Conservation (phyloP, 2,329 filamentous ascomycete genomes). For the Talaromyces pinophilus region DNA sequence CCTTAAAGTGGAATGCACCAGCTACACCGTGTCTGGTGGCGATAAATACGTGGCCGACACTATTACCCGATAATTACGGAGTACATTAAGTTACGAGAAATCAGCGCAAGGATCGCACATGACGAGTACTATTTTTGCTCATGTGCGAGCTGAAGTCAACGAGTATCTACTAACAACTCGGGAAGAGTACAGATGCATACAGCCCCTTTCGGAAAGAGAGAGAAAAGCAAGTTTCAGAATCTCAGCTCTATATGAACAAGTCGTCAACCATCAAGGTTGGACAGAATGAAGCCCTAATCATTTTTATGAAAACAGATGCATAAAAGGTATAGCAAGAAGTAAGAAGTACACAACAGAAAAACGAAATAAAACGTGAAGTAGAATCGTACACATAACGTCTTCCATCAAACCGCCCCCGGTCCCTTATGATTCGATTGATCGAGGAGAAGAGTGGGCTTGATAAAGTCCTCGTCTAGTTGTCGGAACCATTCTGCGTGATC, state of each 20-base stretch:
- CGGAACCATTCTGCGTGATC: constrained; percentile 89
- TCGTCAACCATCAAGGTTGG: constrained; percentile 8
- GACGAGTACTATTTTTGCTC: neutral
- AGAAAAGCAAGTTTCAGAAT: neutral
- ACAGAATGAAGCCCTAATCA: neutral
- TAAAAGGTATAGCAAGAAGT: constrained; percentile 8
- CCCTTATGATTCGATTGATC: constrained; percentile 61
- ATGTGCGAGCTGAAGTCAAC: neutral
- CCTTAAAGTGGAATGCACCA: neutral
- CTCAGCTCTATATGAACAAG: constrained; percentile 10
- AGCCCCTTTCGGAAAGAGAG: neutral
- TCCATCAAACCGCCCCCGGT: constrained; percentile 27
- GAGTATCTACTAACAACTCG: neutral
- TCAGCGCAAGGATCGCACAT: neutral
- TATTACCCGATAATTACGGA: neutral
- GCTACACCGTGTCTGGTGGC: neutral
- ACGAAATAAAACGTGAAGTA: neutral
- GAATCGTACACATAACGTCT: constrained; percentile 1
- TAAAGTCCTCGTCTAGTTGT: constrained; percentile 92
- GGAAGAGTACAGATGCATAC: neutral
- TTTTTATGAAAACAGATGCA: constrained; percentile 1
- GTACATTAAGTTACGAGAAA: neutral
- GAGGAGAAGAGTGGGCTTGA: constrained; percentile 85
- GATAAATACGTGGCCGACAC: neutral
- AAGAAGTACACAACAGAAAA: neutral